Percentiles rank a stretch among this genome's conserved stretches.
phyloP scores from a whole-genome alignment of 257 asterid species.

The Nicotiana undulata region DNA sequence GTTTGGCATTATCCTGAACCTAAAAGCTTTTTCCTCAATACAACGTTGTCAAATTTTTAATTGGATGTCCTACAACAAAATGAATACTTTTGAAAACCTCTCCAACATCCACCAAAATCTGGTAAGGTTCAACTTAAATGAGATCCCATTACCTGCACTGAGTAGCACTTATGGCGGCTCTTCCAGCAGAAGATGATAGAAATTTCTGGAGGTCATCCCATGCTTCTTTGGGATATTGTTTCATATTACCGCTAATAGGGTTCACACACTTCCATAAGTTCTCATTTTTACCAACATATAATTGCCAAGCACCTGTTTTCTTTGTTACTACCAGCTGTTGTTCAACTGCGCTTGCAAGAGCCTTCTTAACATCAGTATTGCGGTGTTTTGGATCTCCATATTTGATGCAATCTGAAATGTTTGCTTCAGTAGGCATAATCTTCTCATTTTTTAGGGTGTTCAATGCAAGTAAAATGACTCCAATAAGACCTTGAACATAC shows the following conservation, averaged over 20 bases:
- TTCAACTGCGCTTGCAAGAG: conserved; percentile 68
- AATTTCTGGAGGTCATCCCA: conserved; percentile 82
- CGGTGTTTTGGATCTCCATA: conserved; percentile 63
- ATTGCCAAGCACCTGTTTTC: conserved; percentile 47
- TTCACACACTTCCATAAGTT: conserved; percentile 77
- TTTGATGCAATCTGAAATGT: conserved; percentile 69
- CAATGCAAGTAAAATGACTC: conserved; percentile 70
- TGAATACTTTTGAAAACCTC: background rate
- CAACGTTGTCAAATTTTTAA: background rate
- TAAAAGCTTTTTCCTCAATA: background rate
- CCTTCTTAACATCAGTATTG: conserved; percentile 77
- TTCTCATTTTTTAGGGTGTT: conserved; percentile 74
- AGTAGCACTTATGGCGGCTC: conserved; percentile 54
- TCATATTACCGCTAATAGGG: conserved; percentile 48
- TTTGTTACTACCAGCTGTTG: conserved; percentile 72
- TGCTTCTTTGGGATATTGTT: conserved; percentile 38
- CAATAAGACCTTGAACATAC: conserved; percentile 66
- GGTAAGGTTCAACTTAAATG: background rate
- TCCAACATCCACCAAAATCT: background rate
- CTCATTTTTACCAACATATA: conserved; percentile 73
- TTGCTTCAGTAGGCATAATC: conserved; percentile 78
- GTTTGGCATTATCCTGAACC: background rate
- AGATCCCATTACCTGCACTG: conserved; percentile 56
- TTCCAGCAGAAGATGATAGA: conserved; percentile 68
- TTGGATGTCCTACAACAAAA: background rate